Conservation (phyloP, 768 basidiomycete genomes). For the Hygrophoropsis aurantiaca region DNA sequence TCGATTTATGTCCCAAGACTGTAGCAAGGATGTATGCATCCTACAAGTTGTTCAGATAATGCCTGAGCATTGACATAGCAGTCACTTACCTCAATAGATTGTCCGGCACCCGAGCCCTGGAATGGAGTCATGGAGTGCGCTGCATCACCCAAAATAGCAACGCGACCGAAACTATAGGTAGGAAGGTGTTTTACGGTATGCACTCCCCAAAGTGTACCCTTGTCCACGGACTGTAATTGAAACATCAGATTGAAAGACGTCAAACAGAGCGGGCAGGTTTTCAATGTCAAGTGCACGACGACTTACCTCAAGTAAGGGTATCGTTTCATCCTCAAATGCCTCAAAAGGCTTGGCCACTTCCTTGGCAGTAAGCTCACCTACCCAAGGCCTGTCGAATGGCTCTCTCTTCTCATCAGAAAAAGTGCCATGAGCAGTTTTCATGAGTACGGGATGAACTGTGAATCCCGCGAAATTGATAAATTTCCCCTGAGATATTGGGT, state of each 20-base stretch:
- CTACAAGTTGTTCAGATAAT: too few relatives aligned
- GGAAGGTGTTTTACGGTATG: slow-evolving; percentile 54
- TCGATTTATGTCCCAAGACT: slow-evolving; percentile 44
- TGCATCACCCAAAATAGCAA: slow-evolving; percentile 47
- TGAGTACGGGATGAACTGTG: slow-evolving; percentile 47
- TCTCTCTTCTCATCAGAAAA: slow-evolving; percentile 12
- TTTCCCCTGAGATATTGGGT: slow-evolving; percentile 58
- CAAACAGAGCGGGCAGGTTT: too few relatives aligned
- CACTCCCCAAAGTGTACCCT: slow-evolving; percentile 61
- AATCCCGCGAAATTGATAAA: slow-evolving; percentile 67
- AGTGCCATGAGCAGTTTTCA: slow-evolving; percentile 41
- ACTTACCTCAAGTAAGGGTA: slow-evolving; percentile 53
- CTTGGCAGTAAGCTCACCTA: slow-evolving; percentile 41
- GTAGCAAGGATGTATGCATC: slow-evolving; percentile 37
- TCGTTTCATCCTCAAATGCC: slow-evolving; percentile 61
- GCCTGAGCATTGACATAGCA: too few relatives aligned
- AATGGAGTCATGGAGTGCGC: slow-evolving; percentile 43
- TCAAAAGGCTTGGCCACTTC: slow-evolving; percentile 47
- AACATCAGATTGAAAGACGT: too few relatives aligned
- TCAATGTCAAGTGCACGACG: too few relatives aligned
- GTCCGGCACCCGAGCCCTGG: slow-evolving; percentile 45
- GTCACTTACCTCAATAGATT: slow-evolving; percentile 43
- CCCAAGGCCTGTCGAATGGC: slow-evolving; percentile 46
- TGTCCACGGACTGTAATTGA: slow-evolving; percentile 48
- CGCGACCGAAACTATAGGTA: slow-evolving; percentile 51